phyloP scores from a whole-genome alignment of 495 filamentous ascomycete genomes.

The Daldinia childiae region DNA sequence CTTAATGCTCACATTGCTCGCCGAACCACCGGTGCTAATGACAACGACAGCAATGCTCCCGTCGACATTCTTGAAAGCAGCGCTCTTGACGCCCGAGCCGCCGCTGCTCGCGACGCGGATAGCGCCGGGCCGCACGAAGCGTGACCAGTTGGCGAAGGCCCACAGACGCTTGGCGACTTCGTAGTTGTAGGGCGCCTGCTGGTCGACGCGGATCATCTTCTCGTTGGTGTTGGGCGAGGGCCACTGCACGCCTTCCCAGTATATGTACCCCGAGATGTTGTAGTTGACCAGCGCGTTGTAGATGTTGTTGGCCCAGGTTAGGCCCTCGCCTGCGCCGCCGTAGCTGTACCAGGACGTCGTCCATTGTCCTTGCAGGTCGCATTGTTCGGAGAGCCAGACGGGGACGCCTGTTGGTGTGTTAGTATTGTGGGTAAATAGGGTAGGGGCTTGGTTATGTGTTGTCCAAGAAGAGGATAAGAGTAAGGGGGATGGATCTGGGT shows the following conservation, averaged over 20 bases:
- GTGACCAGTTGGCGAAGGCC: slow-evolving; percentile 62
- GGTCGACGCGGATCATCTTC: slow-evolving; percentile 56
- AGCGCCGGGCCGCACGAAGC: slow-evolving; percentile 63
- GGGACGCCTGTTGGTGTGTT: slow-evolving; percentile 34
- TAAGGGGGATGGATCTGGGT: neutral
- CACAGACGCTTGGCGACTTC: slow-evolving; percentile 59
- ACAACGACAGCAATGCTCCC: slow-evolving; percentile 58
- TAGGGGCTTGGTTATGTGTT: neutral
- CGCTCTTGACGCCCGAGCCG: slow-evolving; percentile 51
- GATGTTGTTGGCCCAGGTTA: slow-evolving; percentile 67
- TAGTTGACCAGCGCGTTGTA: slow-evolving; percentile 55
- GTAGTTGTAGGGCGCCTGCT: slow-evolving; percentile 49
- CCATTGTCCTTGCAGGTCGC: slow-evolving; percentile 58
- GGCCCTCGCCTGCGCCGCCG: slow-evolving; percentile 61
- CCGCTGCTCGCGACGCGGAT: slow-evolving; percentile 50
- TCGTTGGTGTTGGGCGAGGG: slow-evolving; percentile 59
- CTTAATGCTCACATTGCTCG: slow-evolving; percentile 45
- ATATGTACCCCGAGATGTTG: slow-evolving; percentile 61
- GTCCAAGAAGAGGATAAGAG: neutral
- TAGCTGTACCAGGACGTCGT: slow-evolving; percentile 58
- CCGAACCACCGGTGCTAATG: slow-evolving; percentile 55
- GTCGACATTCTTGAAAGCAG: slow-evolving; percentile 62
- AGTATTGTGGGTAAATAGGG: neutral
- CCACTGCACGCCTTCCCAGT: slow-evolving; percentile 65
- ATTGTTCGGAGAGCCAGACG: slow-evolving; percentile 55